A percentile compares a stretch with the other conserved stretches of the same genome.
Conservation (phyloP, 2,329 filamentous ascomycete species). For the Xylariaceae sp. region DNA sequence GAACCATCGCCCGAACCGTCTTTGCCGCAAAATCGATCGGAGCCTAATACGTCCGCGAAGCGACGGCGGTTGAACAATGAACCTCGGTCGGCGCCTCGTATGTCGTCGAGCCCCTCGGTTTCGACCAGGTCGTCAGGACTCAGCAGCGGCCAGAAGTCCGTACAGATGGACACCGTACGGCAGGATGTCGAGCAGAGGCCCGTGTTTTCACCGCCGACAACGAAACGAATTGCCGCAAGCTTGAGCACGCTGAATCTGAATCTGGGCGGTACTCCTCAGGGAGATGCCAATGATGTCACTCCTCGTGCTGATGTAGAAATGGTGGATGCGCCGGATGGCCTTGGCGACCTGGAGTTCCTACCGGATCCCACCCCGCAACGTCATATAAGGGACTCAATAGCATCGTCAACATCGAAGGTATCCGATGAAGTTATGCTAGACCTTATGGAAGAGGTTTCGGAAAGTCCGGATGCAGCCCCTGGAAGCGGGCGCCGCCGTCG, state of each 20-base stretch:
- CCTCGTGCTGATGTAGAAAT: not conserved
- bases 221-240: constrained; percentile 10
- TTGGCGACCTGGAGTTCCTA: constrained; percentile 17
- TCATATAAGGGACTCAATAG: constrained; percentile 18
- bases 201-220: constrained; percentile 9
- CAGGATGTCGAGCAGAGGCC: not conserved
- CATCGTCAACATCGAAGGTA: constrained; percentile 20
- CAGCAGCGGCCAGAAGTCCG: constrained; percentile 18
- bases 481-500: constrained; percentile 49
- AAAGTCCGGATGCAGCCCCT: constrained; percentile 51
- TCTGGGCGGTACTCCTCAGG: constrained; percentile 18
- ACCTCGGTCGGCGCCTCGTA: constrained; percentile 12
- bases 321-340: constrained; percentile 5
- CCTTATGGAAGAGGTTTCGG: constrained; percentile 41
- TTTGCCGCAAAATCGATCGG: constrained; percentile 34
- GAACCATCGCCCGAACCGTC: constrained; percentile 24
- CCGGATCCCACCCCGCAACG: constrained; percentile 19
- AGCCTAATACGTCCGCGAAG: constrained; percentile 47
- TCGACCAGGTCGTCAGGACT: constrained; percentile 19
- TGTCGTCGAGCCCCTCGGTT: constrained; percentile 24
- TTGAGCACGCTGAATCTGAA: constrained; percentile 15
- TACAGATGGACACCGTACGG: not conserved
- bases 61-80: constrained; percentile 36
- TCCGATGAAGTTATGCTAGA: constrained; percentile 18
- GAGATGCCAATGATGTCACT: constrained; percentile 17